Evolutionary conservation across 1,284 basidiomycete genomes (phyloP).

Genomic region (Tilletia setariae): DNA sequence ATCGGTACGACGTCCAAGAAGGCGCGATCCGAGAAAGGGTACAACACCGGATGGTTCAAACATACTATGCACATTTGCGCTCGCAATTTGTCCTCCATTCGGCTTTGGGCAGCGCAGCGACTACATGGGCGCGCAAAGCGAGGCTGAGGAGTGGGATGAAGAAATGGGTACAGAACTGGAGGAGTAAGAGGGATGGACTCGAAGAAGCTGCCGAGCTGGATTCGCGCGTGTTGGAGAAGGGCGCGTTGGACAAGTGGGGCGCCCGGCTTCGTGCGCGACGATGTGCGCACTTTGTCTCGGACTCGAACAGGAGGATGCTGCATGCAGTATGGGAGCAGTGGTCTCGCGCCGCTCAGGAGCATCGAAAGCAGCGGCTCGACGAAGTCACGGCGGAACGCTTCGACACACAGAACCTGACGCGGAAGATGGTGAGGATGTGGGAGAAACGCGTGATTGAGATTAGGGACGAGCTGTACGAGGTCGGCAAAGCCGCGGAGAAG

Average conservation of each 20-base stretch:
- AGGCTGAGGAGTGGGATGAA: conserved; percentile 5
- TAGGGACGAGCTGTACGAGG: neutral
- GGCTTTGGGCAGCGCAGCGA: neutral
- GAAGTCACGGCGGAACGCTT: no score
- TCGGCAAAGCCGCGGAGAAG: neutral
- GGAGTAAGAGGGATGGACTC: neutral
- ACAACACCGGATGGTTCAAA: neutral
- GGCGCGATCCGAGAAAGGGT: neutral
- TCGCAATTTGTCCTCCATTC: neutral
- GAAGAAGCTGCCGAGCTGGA: neutral
- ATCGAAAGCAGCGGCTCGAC: no score
- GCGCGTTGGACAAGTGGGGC: neutral
- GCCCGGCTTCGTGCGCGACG: no score
- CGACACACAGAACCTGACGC: no score
- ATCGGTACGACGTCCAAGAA: neutral
- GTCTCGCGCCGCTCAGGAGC: no score
- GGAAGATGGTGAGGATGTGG: neutral
- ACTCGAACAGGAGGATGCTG: no score
- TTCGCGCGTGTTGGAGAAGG: neutral
- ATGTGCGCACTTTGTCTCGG: no score
- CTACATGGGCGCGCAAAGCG: neutral
- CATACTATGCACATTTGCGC: neutral
- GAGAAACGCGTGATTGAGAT: neutral
- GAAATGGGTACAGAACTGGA: neutral
- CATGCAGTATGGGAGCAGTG: no score